Evolutionary conservation across 768 basidiomycete genomes (phyloP).

Genomic region (Asterophora parasitica): DNA sequence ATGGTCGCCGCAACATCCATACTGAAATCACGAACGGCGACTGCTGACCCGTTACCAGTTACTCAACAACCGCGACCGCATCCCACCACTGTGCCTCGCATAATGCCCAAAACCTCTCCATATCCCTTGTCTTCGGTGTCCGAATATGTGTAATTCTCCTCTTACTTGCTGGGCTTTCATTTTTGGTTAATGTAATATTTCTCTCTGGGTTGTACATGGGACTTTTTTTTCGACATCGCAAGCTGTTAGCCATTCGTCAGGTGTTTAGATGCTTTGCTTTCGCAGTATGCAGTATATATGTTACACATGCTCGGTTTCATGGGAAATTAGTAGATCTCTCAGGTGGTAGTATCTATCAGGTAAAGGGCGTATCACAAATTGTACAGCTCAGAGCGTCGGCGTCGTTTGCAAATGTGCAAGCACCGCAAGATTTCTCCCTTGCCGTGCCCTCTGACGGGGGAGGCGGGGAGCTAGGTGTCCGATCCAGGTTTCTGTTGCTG

Average conservation of each 20-base stretch:
- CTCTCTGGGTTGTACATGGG: conserved; percentile 27
- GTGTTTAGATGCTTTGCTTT: conserved; percentile 18
- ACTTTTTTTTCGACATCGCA: conserved; percentile 21
- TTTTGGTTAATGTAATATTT: conserved; percentile 23
- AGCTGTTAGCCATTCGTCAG: conserved; percentile 14
- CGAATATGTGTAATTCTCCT: conserved; percentile 22
- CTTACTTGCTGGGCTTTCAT: conserved; percentile 21
- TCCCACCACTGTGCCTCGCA: conserved; percentile 18
- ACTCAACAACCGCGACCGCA: conserved; percentile 17
- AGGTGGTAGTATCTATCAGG: conserved; percentile 21
- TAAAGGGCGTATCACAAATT: conserved; percentile 42
- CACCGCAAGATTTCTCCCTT: conserved; percentile 38
- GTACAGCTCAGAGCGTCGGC: conserved; percentile 37
- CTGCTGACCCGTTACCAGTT: conserved; percentile 16
- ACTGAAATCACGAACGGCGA: conserved; percentile 38
- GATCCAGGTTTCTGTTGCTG: conserved; percentile 19
- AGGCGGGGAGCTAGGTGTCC: conserved; percentile 11
- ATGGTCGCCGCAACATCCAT: conserved; percentile 64
- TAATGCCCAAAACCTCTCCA: conserved; percentile 17
- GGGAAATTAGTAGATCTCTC: conserved; percentile 8
- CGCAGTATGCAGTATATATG: conserved; percentile 5
- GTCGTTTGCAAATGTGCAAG: conserved; percentile 58
- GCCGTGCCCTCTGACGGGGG: background rate
- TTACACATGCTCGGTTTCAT: conserved; percentile 15
- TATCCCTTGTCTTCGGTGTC: conserved; percentile 31